phyloP scores from a whole-genome alignment of 2,329 filamentous ascomycete genomes.

The Colletotrichum gigasporum region DNA sequence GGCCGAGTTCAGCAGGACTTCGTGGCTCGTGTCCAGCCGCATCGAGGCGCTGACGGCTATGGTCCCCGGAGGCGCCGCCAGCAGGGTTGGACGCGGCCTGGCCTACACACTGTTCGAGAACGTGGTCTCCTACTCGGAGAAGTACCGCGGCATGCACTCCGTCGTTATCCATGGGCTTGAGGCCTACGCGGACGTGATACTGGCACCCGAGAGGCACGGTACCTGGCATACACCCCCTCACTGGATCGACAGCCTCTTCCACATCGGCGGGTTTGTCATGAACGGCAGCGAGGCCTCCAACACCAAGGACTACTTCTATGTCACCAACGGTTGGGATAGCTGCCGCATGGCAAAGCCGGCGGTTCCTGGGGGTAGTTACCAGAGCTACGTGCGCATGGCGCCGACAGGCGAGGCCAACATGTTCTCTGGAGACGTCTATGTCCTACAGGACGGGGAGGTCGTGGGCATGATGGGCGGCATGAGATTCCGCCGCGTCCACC shows the following conservation, averaged over 20 bases:
- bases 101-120: slow-evolving; percentile 7
- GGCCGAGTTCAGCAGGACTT: slow-evolving; percentile 64
- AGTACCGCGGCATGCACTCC: slow-evolving; percentile 3
- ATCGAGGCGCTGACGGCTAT: neutral
- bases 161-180: slow-evolving; percentile 31
- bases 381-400: neutral
- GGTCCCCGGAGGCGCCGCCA: neutral
- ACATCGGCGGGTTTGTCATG: slow-evolving; percentile 8
- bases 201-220: neutral
- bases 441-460: neutral
- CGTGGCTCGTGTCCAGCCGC: slow-evolving; percentile 38
- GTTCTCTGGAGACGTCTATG: neutral
- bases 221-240: slow-evolving; percentile 1
- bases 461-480: slow-evolving; percentile 1
- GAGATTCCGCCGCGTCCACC: neutral
- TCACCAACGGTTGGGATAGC: neutral
- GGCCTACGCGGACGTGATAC: slow-evolving; percentile 33
- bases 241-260: slow-evolving; percentile 10
- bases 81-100: neutral
- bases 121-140: slow-evolving; percentile 1
- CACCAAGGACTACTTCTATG: slow-evolving; percentile 1
- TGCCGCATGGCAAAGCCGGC: neutral
- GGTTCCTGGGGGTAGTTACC: neutral
- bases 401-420: neutral
- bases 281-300: slow-evolving; percentile 4